A percentile compares a stretch with the other conserved stretches of the same genome.
These are phyloP conservation scores for Teratosphaeriaceae sp. DNA, from an alignment of 2,329 filamentous ascomycete species.

Conservation along the genomic window DNA sequence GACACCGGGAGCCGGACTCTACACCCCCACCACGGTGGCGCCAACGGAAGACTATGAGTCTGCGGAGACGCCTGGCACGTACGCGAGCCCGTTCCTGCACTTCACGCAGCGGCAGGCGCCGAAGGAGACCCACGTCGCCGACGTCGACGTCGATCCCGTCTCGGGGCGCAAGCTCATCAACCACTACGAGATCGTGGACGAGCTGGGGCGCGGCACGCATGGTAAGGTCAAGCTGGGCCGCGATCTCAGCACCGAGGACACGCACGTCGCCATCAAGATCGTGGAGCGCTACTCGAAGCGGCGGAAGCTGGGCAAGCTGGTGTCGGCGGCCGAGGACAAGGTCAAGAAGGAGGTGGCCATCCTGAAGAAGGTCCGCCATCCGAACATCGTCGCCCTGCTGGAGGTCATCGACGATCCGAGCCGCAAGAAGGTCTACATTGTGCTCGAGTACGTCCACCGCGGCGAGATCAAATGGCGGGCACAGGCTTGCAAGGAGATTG, in stretches of 20 bases:
- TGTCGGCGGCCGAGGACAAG: constrained; percentile 63
- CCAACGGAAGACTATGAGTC: constrained; percentile 23
- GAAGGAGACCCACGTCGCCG: constrained; percentile 71
- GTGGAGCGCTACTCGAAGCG: constrained; percentile 94
- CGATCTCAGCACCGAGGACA: constrained; percentile 59
- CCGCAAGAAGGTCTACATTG: constrained; percentile 96
- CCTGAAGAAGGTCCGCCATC: constrained; percentile 93
- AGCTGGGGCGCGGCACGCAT: constrained; percentile 91
- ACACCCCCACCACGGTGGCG: constrained; percentile 29
- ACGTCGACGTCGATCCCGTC: constrained; percentile 80
- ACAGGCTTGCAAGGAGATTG: constrained; percentile 77
- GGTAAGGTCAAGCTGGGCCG: constrained; percentile 95
- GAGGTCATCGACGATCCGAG: constrained; percentile 98
- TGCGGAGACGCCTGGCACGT: constrained; percentile 33
- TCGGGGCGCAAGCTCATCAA: constrained; percentile 96
- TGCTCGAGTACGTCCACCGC: constrained; percentile 88
- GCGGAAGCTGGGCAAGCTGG: constrained; percentile 71
- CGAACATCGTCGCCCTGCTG: constrained; percentile 91
- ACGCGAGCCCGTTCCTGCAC: constrained; percentile 45
- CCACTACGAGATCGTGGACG: constrained; percentile 93
- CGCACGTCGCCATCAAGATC: constrained; percentile 95
- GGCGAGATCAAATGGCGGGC: constrained; percentile 94
- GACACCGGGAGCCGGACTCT: constrained; percentile 39
- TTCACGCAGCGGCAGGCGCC: constrained; percentile 43
- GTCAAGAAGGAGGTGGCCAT: constrained; percentile 96